Evolutionary conservation across 495 filamentous ascomycete species (phyloP).

Genomic region (Halenospora varia): DNA sequence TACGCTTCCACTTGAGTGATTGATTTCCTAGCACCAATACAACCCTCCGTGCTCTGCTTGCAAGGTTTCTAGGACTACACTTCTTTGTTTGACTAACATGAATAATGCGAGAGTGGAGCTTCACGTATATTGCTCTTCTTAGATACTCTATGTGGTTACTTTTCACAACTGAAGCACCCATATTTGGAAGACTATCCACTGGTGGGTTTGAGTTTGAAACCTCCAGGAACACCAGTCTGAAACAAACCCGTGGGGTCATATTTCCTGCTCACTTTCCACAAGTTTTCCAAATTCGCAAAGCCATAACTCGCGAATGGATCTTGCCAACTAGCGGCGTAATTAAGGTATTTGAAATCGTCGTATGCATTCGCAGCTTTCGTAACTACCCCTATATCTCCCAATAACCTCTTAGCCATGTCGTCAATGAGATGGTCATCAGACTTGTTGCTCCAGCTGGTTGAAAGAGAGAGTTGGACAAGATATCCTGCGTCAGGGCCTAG

Average conservation of each 20-base stretch:
- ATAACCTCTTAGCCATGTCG: not conserved
- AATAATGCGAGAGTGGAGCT: too few relatives aligned
- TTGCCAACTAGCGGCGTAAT: conserved; percentile 40
- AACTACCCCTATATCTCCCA: not conserved
- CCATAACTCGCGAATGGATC: conserved; percentile 43
- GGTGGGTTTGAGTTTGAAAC: conserved; percentile 40
- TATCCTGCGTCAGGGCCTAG: too few relatives aligned
- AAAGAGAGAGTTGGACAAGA: too few relatives aligned
- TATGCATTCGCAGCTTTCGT: not conserved
- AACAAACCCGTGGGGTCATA: conserved; percentile 41
- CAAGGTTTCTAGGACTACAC: too few relatives aligned
- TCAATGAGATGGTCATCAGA: not conserved
- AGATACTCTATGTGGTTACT: too few relatives aligned
- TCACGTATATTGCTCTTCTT: too few relatives aligned
- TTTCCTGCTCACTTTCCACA: conserved; percentile 34
- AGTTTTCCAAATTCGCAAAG: conserved; percentile 26
- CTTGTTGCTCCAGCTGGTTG: not conserved
- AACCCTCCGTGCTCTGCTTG: too few relatives aligned
- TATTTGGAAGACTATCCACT: too few relatives aligned
- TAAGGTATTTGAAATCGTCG: conserved; percentile 28
- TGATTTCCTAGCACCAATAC: too few relatives aligned
- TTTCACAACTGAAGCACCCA: too few relatives aligned
- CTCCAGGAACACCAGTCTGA: conserved; percentile 36
- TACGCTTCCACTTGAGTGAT: too few relatives aligned
- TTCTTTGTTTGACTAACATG: too few relatives aligned